Percentiles rank a stretch among this genome's conserved stretches.
Conservation (phyloP, 2,329 filamentous ascomycete species). For the Aspergillus ustus region DNA sequence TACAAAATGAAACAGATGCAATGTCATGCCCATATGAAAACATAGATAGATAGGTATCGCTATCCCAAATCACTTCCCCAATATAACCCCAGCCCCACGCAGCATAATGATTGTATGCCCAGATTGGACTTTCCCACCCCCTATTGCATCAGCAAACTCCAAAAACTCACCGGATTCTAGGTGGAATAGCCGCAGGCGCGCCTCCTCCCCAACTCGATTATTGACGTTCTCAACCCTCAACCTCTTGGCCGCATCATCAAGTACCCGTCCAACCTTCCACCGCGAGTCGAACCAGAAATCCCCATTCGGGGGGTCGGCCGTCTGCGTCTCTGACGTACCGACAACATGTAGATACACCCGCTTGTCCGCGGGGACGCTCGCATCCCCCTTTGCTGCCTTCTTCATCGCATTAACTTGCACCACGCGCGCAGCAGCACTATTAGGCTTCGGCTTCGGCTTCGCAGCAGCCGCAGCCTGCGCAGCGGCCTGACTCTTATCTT, state of each 20-base stretch:
- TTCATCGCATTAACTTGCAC: constrained; percentile 79
- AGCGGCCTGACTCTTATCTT: constrained; percentile 71
- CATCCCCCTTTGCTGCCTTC: constrained; percentile 86
- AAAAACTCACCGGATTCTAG: constrained; percentile 86
- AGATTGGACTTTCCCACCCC: constrained; percentile 66
- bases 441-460: constrained; percentile 52
- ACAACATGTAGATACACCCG: constrained; percentile 90
- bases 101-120: constrained; percentile 91
- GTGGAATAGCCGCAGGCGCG: constrained; percentile 85
- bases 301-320: constrained; percentile 80
- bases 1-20: constrained; percentile 7
- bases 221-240: constrained; percentile 52
- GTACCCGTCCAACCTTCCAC: constrained; percentile 80
- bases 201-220: constrained; percentile 58
- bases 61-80: constrained; percentile 60
- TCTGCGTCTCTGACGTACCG: constrained; percentile 83
- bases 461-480: constrained; percentile 66
- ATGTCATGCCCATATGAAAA: constrained; percentile 9
- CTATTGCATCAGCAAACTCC: constrained; percentile 87
- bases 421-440: constrained; percentile 63
- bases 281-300: constrained; percentile 81
- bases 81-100: constrained; percentile 78
- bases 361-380: constrained; percentile 78
- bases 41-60: constrained; percentile 10
- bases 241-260: constrained; percentile 50